Base-by-base conservation (phyloP, 2,329 filamentous ascomycete species). In the Graphilbum fragrans region DNA sequence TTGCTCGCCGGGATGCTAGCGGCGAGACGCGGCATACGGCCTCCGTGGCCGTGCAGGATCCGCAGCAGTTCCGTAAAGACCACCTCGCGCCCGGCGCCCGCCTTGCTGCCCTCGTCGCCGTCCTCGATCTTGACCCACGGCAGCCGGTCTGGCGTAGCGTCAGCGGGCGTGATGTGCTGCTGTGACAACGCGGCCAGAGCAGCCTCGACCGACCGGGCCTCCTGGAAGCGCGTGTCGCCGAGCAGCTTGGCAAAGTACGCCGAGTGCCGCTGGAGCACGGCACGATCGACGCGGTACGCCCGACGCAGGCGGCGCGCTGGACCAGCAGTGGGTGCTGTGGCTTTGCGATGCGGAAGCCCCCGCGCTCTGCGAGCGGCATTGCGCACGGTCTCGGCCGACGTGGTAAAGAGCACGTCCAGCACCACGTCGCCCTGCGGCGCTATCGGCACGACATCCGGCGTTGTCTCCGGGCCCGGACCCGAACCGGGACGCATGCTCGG, bases 241-340 rank as follows among this genome's bases (percentile, higher is more conserved):
- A 87, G 66, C 16, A 87, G 67, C 43, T 74, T 76, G 42, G 67
- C 68, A 55, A 87, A 87, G 57, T 86, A 87, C 43, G 72, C 72
- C 5, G 82, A 86, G 46, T 74, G 67, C 46, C 65, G 64, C 57
- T 68, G 73, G 27, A 87, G 63, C 1, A 61, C 61, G 12, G 62
- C 62, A 2, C 78, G 61, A 39, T 70, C 67, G 35, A 83, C 80
- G 21, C 81, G 70, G 52, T 80, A 86, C 12, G 66, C 62, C 27
- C 66, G 54, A 19, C 60, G 58, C 23, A 64, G 51, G 38, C 49
- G 59, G 37, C 63, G 54, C 47, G 62, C 64, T 49, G 19, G 37
- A 17, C 27, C 34, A 34, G 22, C 39, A 36, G 11, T 16, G 3
- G 20, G 20, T 9, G 4, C 18, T n/a, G 12, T 16, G 16, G 21